Conservation (phyloP, 805 yeast genomes). For the Cyberlindnera mrakii region DNA sequence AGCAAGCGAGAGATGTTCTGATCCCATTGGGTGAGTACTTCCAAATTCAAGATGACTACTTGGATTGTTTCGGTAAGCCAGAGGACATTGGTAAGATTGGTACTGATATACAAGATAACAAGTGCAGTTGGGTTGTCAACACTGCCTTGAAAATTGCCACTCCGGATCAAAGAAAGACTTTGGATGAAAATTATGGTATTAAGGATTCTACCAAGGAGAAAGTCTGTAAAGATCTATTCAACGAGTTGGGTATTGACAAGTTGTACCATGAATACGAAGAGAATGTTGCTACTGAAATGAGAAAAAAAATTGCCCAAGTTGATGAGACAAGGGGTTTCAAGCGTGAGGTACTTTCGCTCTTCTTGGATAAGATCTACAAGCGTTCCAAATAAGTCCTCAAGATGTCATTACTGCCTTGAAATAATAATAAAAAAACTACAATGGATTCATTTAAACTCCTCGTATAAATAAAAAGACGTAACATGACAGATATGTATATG, state of each 20-base stretch:
- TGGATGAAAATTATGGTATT: constrained; percentile 87
- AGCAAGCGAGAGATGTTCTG: constrained; percentile 82
- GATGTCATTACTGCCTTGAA: not conserved
- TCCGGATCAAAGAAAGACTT: constrained; percentile 72
- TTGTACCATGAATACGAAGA: constrained; percentile 83
- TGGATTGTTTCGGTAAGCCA: constrained; percentile 96
- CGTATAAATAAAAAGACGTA: not conserved
- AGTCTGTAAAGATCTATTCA: constrained; percentile 65
- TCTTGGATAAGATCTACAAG: constrained; percentile 88
- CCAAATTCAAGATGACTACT: constrained; percentile 96
- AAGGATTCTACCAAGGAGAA: constrained; percentile 68
- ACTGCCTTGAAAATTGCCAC: constrained; percentile 77
- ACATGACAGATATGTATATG: not conserved
- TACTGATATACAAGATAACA: constrained; percentile 96
- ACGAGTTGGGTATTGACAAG: constrained; percentile 63
- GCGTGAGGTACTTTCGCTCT: constrained; percentile 74
- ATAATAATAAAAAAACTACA: not conserved
- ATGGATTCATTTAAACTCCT: not conserved
- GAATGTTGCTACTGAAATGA: constrained; percentile 56
- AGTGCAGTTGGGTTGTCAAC: constrained; percentile 96
- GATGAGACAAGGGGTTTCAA: constrained; percentile 96
- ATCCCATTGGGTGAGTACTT: constrained; percentile 96
- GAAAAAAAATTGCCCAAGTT: constrained; percentile 53
- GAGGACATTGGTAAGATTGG: constrained; percentile 98
- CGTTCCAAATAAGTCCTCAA: constrained; percentile 60